phyloP scores from a whole-genome alignment of 179 eudicot species.

The Beta corolliflora region DNA sequence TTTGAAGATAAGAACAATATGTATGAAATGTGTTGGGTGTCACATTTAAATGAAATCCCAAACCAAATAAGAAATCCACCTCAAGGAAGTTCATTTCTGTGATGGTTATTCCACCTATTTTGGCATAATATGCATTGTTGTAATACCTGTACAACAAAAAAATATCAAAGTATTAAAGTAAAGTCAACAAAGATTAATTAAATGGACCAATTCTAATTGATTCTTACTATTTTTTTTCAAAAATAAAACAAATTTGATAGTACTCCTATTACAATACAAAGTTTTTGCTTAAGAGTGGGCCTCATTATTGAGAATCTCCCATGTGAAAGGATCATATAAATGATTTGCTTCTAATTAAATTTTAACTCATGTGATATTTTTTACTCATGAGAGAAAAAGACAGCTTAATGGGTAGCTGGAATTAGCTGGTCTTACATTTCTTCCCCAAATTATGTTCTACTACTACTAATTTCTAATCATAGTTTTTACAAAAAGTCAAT shows the following conservation, averaged over 20 bases:
- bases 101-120: conserved; percentile 76
- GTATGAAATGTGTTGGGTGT: conserved; percentile 65
- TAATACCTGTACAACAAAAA: conserved; percentile 51
- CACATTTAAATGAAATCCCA: conserved; percentile 69
- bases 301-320: conserved; percentile 17
- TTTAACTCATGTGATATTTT: conserved; percentile 19
- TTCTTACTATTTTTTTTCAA: not conserved
- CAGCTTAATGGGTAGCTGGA: conserved; percentile 34
- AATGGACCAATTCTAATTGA: not conserved
- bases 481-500: not conserved
- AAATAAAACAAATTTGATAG: not conserved
- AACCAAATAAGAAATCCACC: conserved; percentile 69
- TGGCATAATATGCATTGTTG: conserved; percentile 79
- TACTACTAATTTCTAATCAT: not conserved
- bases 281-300: conserved; percentile 12
- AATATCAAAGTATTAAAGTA: not conserved
- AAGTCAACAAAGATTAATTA: conserved; percentile 18
- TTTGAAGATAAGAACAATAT: conserved; percentile 57
- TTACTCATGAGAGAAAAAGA: conserved; percentile 19
- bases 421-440: conserved; percentile 26
- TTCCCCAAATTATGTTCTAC: not conserved
- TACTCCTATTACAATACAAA: not conserved
- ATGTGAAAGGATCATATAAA: conserved; percentile 36
- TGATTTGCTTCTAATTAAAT: conserved; percentile 18
- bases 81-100: conserved; percentile 70